Percentiles rank a stretch among this genome's conserved stretches.
phyloP scores from a whole-genome alignment of 768 basidiomycete genomes.

The Amanita inopinata region DNA sequence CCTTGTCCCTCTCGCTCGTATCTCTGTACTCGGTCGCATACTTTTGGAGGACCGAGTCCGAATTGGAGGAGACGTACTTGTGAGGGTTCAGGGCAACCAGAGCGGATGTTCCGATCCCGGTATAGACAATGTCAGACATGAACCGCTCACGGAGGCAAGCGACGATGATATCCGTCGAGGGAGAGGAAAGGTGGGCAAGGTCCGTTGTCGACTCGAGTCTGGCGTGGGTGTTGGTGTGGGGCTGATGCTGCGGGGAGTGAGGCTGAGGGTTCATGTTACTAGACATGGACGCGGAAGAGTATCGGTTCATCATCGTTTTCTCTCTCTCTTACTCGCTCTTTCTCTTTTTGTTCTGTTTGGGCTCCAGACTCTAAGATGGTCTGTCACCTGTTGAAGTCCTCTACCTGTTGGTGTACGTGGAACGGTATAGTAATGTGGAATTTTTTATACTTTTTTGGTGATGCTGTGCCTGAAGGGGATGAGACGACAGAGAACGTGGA shows the following conservation, averaged over 20 bases:
- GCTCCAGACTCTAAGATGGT: too few relatives aligned
- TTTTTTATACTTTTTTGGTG: not conserved
- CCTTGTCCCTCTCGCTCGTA: conserved; percentile 43
- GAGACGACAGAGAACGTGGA: conserved; percentile 8
- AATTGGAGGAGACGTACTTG: conserved; percentile 77
- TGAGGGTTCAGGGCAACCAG: conserved; percentile 90
- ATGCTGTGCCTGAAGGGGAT: not conserved
- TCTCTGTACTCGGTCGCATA: conserved; percentile 84
- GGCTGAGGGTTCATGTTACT: not conserved
- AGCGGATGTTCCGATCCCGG: conserved; percentile 55
- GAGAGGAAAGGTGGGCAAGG: conserved; percentile 53
- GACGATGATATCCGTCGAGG: conserved; percentile 80
- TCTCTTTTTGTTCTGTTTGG: not conserved
- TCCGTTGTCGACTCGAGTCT: conserved; percentile 66
- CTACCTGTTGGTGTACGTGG: too few relatives aligned
- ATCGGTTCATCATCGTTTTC: conserved; percentile 1
- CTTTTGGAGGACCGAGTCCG: conserved; percentile 75
- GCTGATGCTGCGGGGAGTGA: too few relatives aligned
- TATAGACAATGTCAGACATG: conserved; percentile 77
- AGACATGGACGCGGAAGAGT: not conserved
- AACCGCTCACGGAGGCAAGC: conserved; percentile 81
- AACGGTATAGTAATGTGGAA: too few relatives aligned
- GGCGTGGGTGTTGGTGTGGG: conserved; percentile 29
- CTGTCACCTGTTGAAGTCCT: too few relatives aligned
- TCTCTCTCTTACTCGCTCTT: not conserved